These are phyloP conservation scores for Phytophthora capsici DNA, from an alignment of 352 stramenopile genomes.

Conservation along the genomic window DNA sequence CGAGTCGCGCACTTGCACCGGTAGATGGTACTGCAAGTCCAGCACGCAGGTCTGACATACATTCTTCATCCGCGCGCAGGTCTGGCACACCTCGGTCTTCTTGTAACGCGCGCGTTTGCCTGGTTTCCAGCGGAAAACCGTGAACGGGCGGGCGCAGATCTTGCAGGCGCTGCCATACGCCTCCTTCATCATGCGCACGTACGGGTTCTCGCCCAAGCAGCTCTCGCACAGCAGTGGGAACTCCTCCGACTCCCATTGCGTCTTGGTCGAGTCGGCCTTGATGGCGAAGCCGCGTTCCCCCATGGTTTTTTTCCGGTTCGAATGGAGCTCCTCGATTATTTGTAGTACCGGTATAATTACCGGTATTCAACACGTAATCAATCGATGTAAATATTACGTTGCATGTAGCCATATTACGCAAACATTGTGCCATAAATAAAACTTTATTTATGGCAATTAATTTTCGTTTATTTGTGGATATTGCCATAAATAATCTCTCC, in stretches of 20 bases:
- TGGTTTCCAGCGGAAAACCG: constrained; percentile 98
- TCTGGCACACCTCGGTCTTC: constrained; percentile 98
- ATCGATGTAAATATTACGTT: neutral
- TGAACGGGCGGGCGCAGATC: constrained; percentile 98
- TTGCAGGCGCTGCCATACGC: constrained; percentile 96
- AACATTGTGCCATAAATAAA: too few species aligned
- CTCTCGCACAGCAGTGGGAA: constrained; percentile 99
- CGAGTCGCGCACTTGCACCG: constrained; percentile 94
- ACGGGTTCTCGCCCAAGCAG: constrained; percentile 99
- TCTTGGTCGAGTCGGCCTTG: constrained; percentile 89
- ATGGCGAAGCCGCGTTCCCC: constrained; percentile 87
- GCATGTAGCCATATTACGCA: too few species aligned
- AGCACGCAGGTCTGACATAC: constrained; percentile 99
- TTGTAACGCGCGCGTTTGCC: constrained; percentile 98
- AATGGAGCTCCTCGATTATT: neutral
- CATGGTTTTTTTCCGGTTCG: constrained; percentile 42
- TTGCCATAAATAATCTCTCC: too few species aligned
- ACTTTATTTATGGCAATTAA: too few species aligned
- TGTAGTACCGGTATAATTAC: too few species aligned
- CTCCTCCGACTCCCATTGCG: constrained; percentile 93
- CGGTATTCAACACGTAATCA: constrained; percentile 17
- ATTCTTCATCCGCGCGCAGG: constrained; percentile 99
- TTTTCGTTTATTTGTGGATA: too few species aligned
- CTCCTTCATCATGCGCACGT: constrained; percentile 99
- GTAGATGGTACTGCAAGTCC: constrained; percentile 98